Percentiles rank a stretch among this genome's conserved stretches.
Evolutionary conservation across 352 stramenopile genomes (phyloP).

Genomic region (Phytophthora fragariaefolia): DNA sequence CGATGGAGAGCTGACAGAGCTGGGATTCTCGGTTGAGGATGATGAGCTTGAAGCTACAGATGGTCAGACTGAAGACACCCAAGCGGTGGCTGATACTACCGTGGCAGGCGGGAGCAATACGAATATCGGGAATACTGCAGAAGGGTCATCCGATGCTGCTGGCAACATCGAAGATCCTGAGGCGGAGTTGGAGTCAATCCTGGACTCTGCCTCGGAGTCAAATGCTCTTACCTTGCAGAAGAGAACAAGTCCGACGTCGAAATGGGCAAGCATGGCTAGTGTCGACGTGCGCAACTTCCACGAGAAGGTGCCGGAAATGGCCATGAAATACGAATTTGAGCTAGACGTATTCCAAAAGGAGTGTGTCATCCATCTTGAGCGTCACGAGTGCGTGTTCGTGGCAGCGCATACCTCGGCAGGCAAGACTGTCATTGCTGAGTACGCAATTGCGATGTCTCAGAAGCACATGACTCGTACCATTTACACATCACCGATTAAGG

Average conservation of each 20-base stretch:
- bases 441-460: slow-evolving; percentile 96
- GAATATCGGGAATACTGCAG: not conserved
- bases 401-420: slow-evolving; percentile 97
- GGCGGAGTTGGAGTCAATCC: slow-evolving; percentile 57
- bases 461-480: slow-evolving; percentile 93
- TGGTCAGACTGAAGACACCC: not conserved
- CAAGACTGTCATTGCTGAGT: slow-evolving; percentile 99
- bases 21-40: slow-evolving; percentile 64
- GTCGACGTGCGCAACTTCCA: slow-evolving; percentile 87
- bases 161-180: slow-evolving; percentile 45
- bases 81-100: not conserved
- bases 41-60: slow-evolving; percentile 32
- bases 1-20: slow-evolving; percentile 63
- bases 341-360: slow-evolving; percentile 98
- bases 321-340: slow-evolving; percentile 84
- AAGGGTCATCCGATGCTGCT: slow-evolving; percentile 1
- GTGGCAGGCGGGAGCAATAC: not conserved
- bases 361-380: slow-evolving; percentile 94
- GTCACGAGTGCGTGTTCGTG: slow-evolving; percentile 95
- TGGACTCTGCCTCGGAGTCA: slow-evolving; percentile 31
- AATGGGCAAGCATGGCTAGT: slow-evolving; percentile 77
- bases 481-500: slow-evolving; percentile 99
- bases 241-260: slow-evolving; percentile 32
- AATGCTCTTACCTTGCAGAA: slow-evolving; percentile 26
- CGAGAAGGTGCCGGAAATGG: slow-evolving; percentile 83